phyloP scores from a whole-genome alignment of 495 filamentous ascomycete species.

The Astrothelium subdiscretum region DNA sequence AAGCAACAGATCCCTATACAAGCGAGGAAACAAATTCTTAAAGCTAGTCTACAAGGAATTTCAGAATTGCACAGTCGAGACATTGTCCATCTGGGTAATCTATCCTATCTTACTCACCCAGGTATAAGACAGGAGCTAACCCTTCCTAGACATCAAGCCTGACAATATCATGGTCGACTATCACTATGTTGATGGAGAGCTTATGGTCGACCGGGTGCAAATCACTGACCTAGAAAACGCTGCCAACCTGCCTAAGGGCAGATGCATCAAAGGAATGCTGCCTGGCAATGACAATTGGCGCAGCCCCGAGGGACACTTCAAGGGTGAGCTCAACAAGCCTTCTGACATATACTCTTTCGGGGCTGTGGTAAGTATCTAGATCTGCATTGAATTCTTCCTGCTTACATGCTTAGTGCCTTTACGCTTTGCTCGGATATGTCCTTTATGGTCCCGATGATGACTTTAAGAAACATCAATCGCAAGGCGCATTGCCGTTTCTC shows the following conservation, averaged over 20 bases:
- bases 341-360: slow-evolving; percentile 17
- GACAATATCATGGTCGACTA: slow-evolving; percentile 15
- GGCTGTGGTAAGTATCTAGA: slow-evolving; percentile 11
- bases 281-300: slow-evolving; percentile 14
- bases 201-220: slow-evolving; percentile 8
- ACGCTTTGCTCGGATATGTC: slow-evolving; percentile 4
- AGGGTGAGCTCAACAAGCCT: slow-evolving; percentile 15
- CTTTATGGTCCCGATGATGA: background rate
- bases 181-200: background rate
- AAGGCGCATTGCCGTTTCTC: background rate
- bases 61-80: slow-evolving; percentile 5
- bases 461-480: background rate
- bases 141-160: slow-evolving; percentile 11
- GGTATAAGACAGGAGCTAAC: background rate
- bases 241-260: slow-evolving; percentile 9
- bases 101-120: too few relatives aligned
- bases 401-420: slow-evolving; percentile 17
- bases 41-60: slow-evolving; percentile 8
- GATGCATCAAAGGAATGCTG: slow-evolving; percentile 12
- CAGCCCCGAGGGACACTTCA: slow-evolving; percentile 12
- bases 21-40: slow-evolving; percentile 10
- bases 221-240: slow-evolving; percentile 13
- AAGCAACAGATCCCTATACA: background rate
- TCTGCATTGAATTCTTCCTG: background rate
- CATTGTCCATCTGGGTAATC: background rate